Evolutionary conservation across 2,329 filamentous ascomycete genomes (phyloP).

Genomic region (Claviceps sorghi): DNA sequence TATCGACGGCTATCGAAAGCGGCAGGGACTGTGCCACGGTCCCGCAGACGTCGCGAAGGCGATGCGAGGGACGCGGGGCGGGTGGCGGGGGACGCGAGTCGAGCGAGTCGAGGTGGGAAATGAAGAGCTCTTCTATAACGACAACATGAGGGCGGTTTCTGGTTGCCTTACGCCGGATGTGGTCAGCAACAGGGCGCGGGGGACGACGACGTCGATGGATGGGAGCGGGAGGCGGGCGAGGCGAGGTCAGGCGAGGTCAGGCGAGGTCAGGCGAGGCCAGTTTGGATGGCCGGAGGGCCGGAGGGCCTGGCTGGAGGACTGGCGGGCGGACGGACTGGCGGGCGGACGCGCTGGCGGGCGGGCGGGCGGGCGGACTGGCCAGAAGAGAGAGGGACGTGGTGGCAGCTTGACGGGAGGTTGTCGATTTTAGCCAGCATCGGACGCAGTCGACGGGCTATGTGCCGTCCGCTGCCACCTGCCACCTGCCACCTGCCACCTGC

Average conservation of each 20-base stretch:
- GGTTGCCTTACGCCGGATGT: background rate
- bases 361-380: too few species aligned
- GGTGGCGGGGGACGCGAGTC: constrained; percentile 3
- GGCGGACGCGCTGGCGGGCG: too few species aligned
- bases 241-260: too few species aligned
- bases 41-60: constrained; percentile 5
- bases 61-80: too few species aligned
- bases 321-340: too few species aligned
- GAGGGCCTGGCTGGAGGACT: too few species aligned
- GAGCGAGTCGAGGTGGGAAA: background rate
- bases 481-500: background rate
- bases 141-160: constrained; percentile 16
- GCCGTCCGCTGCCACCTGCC: too few species aligned
- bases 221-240: background rate
- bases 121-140: constrained; percentile 21
- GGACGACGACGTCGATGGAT: background rate
- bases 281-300: too few species aligned
- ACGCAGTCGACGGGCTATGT: too few species aligned
- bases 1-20: background rate
- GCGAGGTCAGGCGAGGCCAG: too few species aligned
- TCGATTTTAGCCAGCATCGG: too few species aligned
- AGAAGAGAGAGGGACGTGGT: background rate
- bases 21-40: background rate
- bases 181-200: background rate
- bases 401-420: background rate